Evolutionary conservation across 768 basidiomycete genomes (phyloP), one percentile per base, ranked within the genome.

Genomic region (Pleurotus eryngii): DNA sequence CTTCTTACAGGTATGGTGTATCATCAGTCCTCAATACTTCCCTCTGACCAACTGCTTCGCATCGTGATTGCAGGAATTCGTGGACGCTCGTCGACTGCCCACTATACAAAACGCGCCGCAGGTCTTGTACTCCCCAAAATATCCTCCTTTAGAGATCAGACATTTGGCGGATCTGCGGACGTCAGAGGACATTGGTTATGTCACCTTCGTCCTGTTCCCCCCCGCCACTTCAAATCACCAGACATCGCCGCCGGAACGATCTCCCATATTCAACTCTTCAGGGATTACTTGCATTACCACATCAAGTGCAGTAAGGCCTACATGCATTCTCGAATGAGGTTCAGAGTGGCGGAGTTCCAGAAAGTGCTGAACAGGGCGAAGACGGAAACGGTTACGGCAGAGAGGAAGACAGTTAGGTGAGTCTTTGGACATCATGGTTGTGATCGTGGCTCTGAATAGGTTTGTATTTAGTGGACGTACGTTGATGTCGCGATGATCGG

Each of bases 251-350:
- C 82, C 2, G 76, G 79, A 39, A 95, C 94, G 12, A 97, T 98
- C 68, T 95, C 94, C 26, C 93, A 93, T 65, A 90, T 98, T 65
- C 93, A 98, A 69, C 78, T 96, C 22, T 98, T 99, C 89, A 85
- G 97, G 56, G 94, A 98, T 72, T 98, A 98, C 68, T 79, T 99
- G n/a, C 97, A 99, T 74, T 98, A 98, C 72, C 96, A 98, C 69
- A 97, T 99, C 81, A 98, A 96, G 67, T 95, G 94, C 69, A 95
- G 89, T 53, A 98, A 98, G 72, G 97, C 96, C 0, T 98, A 99
- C 74, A 96, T 99, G 93, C 96, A 98, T 73, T 95, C 93, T 2
- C 81, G 97, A 46, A 95, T 98, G 94, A 81, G 97, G 59, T 81
- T 89, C 64, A 86, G 97, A 8, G 97, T 97, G 11, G 84, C 90